Evolutionary conservation across 768 basidiomycete species (phyloP), one percentile per base, ranked within the genome.

Genomic region (Trametes sanguinea): DNA sequence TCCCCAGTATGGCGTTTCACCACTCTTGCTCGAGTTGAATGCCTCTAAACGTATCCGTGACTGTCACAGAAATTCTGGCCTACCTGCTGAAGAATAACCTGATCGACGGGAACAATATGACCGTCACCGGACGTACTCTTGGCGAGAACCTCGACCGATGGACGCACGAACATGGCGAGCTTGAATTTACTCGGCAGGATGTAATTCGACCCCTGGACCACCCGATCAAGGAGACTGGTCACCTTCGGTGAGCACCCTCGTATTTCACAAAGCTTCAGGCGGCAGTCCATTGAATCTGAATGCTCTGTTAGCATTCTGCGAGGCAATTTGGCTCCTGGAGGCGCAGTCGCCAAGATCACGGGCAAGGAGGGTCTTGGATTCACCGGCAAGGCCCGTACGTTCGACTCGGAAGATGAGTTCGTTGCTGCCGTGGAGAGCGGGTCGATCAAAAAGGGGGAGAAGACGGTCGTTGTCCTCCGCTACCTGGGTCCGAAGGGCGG

Each of bases 401-500:
- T 98, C 73, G 94, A 98, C 73, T 84, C 84, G 17, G 97, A 99
- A 74, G 89, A 88, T 63, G 91, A 84, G 56, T 94, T 98, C 67
- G 83, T 90, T 65, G 82, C 83, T 64, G 97, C 96, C 10, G 90
- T 98, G 44, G 94, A 97, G 75, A 83, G 76, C 59, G 92, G 91
- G 43, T 86, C 86, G 22, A 91, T 98, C 78, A 92, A 92, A 75
- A 87, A 90, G 75, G 95, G 94, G 6, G 95, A 97, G 77, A 99
- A 98, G 83, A 95, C 94, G 2, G 96, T 97, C 16, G 92, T 90
- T 58, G 91, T 99, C 58, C 80, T 99, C 72, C 83, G 97, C 51
- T 98, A 99, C 74, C 87, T 99, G 66, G 97, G 97, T 51, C 96
- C 96, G 32, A 90, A 94, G 78, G 96, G 96, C 64, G 97, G 96